phyloP scores from a whole-genome alignment of 495 filamentous ascomycete species.

The Aspergillus conjunctus region DNA sequence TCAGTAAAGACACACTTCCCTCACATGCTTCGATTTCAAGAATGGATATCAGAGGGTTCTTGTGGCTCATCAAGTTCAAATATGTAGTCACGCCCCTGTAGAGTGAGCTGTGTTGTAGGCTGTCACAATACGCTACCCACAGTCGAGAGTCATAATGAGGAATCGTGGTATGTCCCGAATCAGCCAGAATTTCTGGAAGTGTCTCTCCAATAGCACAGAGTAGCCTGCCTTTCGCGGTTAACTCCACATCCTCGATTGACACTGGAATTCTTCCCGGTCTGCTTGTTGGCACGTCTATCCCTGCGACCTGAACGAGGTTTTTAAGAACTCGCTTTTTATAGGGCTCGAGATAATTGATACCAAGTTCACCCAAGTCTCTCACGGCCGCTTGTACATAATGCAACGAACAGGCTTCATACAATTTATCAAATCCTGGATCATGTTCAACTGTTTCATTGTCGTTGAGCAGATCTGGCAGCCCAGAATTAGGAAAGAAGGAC shows the following conservation, averaged over 20 bases:
- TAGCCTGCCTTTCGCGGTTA: neutral
- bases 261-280: neutral
- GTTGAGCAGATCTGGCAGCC: constrained; percentile 1
- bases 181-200: constrained; percentile 18
- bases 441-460: neutral
- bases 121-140: constrained; percentile 16
- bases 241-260: neutral
- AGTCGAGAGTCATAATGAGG: constrained; percentile 1
- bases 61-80: constrained; percentile 28
- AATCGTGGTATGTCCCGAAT: constrained; percentile 25
- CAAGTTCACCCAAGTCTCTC: neutral
- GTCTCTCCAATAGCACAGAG: constrained; percentile 5
- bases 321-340: neutral
- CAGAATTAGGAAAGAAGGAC: neutral
- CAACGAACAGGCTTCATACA: constrained; percentile 2
- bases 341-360: neutral
- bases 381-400: constrained; percentile 1
- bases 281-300: neutral
- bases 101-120: neutral
- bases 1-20: constrained; percentile 28
- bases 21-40: constrained; percentile 42
- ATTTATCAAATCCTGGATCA: neutral
- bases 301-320: neutral
- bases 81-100: constrained; percentile 22
- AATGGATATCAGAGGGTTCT: constrained; percentile 34